A percentile compares a stretch with the other conserved stretches of the same genome.
phyloP scores from a whole-genome alignment of 169 alveolate species.

The Plasmodium gallinaceum region DNA sequence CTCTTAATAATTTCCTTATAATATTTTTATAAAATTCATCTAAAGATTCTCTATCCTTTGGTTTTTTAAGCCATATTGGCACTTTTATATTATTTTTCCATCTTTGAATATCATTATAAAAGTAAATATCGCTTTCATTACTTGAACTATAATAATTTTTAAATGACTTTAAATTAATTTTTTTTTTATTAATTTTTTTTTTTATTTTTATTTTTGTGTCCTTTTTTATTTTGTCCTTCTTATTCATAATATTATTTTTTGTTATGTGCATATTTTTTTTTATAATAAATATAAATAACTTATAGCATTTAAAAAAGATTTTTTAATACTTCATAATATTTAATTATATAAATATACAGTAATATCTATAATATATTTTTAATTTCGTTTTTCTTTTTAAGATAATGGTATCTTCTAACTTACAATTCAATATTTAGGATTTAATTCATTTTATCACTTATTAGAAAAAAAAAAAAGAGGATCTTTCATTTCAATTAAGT shows the following conservation, averaged over 20 bases:
- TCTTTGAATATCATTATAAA: conserved; percentile 72
- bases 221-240: conserved; percentile 6
- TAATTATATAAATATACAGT: no score
- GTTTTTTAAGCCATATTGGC: conserved; percentile 73
- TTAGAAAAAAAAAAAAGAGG: no score
- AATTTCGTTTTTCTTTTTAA: not conserved
- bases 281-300: no score
- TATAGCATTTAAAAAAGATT: no score
- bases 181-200: conserved; percentile 19
- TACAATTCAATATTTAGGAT: no score
- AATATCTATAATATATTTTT: no score
- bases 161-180: not conserved
- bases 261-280: not conserved
- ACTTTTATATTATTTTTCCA: conserved; percentile 64
- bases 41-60: conserved; percentile 70
- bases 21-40: conserved; percentile 70
- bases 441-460: no score
- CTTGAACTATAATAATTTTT: conserved; percentile 11
- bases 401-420: no score
- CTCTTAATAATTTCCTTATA: conserved; percentile 71
- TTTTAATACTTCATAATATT: no score
- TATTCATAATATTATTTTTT: conserved; percentile 7
- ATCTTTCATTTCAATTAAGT: no score
- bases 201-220: conserved; percentile 6
- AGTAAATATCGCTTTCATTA: conserved; percentile 69